phyloP scores from a whole-genome alignment of 176 grass and related monocot genomes.

The Paspalum notatum region DNA sequence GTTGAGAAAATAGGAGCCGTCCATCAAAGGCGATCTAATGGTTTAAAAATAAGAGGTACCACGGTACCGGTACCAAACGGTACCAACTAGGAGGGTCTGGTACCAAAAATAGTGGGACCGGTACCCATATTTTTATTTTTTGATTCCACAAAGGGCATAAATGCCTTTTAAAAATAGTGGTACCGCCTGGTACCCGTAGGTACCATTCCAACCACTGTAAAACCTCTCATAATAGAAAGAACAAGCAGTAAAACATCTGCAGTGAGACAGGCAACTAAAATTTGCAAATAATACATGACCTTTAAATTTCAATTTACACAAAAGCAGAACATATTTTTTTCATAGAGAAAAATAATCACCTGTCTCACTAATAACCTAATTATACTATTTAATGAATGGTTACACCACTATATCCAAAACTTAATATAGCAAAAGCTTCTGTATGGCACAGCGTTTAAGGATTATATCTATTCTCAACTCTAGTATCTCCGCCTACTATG shows the following conservation, averaged over 20 bases:
- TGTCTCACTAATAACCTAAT: background rate
- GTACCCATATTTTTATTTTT: too few species aligned
- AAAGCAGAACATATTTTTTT: constrained; percentile 1
- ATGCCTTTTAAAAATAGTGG: too few species aligned
- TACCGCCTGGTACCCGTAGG: too few species aligned
- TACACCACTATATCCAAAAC: background rate
- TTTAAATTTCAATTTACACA: background rate
- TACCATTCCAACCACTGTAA: too few species aligned
- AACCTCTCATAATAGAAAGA: constrained; percentile 29
- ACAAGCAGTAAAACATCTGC: background rate
- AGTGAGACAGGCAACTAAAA: background rate
- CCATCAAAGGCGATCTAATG: too few species aligned
- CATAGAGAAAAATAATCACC: background rate
- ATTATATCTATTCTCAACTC: background rate
- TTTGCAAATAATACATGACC: background rate
- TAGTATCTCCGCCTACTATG: background rate
- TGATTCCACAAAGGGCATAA: too few species aligned
- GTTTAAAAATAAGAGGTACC: too few species aligned
- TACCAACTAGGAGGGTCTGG: too few species aligned
- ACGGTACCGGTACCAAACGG: too few species aligned
- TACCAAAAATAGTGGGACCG: too few species aligned
- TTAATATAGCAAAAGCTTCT: constrained; percentile 8
- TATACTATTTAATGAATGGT: background rate
- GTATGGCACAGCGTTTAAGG: background rate
- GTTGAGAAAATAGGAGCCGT: too few species aligned